Conservation (phyloP, 176 grass and related monocot species). For the Oryza glumipatula region DNA sequence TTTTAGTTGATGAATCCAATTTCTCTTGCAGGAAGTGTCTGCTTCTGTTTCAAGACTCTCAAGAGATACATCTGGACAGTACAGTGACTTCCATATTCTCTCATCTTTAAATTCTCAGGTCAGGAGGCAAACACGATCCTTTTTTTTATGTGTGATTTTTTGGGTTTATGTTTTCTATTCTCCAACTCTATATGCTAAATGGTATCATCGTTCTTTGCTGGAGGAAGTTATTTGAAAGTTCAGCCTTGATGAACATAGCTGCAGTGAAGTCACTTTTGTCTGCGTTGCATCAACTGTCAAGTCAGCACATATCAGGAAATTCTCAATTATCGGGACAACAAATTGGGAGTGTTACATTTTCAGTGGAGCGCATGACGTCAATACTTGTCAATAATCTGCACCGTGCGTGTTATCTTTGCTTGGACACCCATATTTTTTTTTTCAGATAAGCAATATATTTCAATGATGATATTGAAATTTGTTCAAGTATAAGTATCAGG, state of each 20-base stretch:
- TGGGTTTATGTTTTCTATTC: constrained; percentile 19
- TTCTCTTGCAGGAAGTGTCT: constrained; percentile 76
- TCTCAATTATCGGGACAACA: constrained; percentile 71
- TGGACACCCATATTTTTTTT: constrained; percentile 10
- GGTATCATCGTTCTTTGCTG: constrained; percentile 48
- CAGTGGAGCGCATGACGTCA: constrained; percentile 87
- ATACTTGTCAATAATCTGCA: constrained; percentile 95
- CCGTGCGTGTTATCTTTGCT: constrained; percentile 57
- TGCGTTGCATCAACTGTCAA: constrained; percentile 90
- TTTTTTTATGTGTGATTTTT: constrained; percentile 15
- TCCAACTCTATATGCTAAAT: constrained; percentile 36
- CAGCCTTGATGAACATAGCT: constrained; percentile 86
- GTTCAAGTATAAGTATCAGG: constrained; percentile 34
- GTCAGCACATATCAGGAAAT: constrained; percentile 77
- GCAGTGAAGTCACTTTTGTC: constrained; percentile 95
- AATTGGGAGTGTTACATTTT: constrained; percentile 80
- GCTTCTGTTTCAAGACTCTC: constrained; percentile 88
- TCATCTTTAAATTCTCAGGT: constrained; percentile 99
- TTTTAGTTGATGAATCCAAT: constrained; percentile 26
- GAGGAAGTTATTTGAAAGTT: constrained; percentile 97
- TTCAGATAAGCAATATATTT: constrained; percentile 15
- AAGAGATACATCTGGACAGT: constrained; percentile 93
- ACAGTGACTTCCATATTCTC: constrained; percentile 97
- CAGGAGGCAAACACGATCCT: constrained; percentile 36
- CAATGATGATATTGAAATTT: constrained; percentile 23